Conservation (phyloP, 2,329 filamentous ascomycete genomes). For the Simplicillium sp. region DNA sequence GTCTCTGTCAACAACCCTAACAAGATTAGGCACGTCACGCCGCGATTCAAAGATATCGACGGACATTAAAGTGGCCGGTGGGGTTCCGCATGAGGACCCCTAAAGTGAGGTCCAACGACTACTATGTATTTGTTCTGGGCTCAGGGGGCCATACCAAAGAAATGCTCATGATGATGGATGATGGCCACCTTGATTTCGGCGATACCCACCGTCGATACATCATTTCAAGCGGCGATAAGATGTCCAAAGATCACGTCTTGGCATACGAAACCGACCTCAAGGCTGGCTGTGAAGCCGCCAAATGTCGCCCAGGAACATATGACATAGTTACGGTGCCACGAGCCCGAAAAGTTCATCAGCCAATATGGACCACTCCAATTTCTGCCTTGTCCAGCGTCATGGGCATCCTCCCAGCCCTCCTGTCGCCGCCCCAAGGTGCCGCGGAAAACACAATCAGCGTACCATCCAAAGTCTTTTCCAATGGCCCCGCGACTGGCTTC, state of each 20-base stretch:
- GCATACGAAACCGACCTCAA: constrained; percentile 27
- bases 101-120: constrained; percentile 17
- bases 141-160: constrained; percentile 93
- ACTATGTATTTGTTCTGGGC: constrained; percentile 76
- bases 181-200: constrained; percentile 39
- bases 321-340: constrained; percentile 62
- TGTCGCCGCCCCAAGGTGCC: constrained; percentile 17
- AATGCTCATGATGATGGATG: constrained; percentile 75
- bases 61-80: too few relatives aligned
- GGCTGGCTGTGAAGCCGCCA: constrained; percentile 10
- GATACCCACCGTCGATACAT: constrained; percentile 70
- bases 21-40: too few relatives aligned
- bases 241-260: constrained; percentile 61
- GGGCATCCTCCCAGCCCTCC: constrained; percentile 50
- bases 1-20: too few relatives aligned
- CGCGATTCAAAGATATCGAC: too few relatives aligned
- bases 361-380: constrained; percentile 61
- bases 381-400: constrained; percentile 58
- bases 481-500: constrained; percentile 82
- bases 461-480: constrained; percentile 73
- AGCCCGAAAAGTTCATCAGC: constrained; percentile 75
- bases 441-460: constrained; percentile 6
- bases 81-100: too few relatives aligned
- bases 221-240: constrained; percentile 63
- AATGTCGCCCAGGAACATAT: constrained; percentile 36